Percentiles rank a stretch among this genome's conserved stretches.
Conservation (phyloP, 2,329 filamentous ascomycete species). For the Ophiocordyceps unilateralis region DNA sequence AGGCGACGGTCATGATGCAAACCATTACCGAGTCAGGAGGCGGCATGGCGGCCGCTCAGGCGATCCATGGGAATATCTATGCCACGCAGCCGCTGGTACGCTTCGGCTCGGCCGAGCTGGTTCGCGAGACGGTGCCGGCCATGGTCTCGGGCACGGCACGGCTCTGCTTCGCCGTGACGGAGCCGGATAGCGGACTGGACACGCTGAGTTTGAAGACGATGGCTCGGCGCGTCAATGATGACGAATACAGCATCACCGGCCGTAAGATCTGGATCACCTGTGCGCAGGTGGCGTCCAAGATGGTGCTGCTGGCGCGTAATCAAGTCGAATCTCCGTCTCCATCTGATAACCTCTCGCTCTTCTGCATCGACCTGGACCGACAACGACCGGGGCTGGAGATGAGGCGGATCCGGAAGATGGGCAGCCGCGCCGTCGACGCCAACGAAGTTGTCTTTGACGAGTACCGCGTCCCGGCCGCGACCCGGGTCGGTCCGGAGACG, state of each 20-base stretch:
- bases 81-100: conserved; percentile 58
- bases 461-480: conserved; percentile 46
- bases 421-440: conserved; percentile 62
- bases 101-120: conserved; percentile 51
- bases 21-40: conserved; percentile 64
- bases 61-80: conserved; percentile 51
- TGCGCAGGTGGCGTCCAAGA: conserved; percentile 64
- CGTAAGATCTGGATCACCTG: conserved; percentile 87
- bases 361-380: conserved; percentile 53
- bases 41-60: conserved; percentile 54
- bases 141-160: conserved; percentile 57
- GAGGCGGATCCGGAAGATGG: conserved; percentile 70
- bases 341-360: conserved; percentile 61
- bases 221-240: conserved; percentile 22
- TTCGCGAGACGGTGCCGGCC: conserved; percentile 44
- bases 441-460: conserved; percentile 82
- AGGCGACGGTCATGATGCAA: conserved; percentile 78
- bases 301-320: conserved; percentile 72
- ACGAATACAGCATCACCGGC: conserved; percentile 51
- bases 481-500: conserved; percentile 54
- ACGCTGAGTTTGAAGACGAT: conserved; percentile 53
- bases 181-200: conserved; percentile 65
- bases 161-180: conserved; percentile 71
- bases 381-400: conserved; percentile 40
- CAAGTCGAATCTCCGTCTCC: conserved; percentile 34